Conservation (phyloP, 2,329 filamentous ascomycete species). For the Myriosclerotinia scirpicola region DNA sequence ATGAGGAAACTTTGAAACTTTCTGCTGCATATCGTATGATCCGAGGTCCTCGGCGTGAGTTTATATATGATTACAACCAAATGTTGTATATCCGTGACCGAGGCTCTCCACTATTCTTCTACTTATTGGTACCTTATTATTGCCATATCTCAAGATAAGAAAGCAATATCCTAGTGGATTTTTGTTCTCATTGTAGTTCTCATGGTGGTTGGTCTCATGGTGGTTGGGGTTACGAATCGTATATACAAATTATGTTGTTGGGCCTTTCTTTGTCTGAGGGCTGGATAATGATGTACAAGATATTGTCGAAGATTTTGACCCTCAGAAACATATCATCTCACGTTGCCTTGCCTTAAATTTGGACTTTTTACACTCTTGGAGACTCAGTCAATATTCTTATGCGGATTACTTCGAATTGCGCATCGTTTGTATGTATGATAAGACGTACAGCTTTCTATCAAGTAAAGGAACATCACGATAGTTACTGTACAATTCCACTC, state of each 20-base stretch:
- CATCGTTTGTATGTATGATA: too few species aligned
- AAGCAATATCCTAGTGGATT: not conserved
- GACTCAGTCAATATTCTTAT: too few species aligned
- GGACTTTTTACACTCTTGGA: too few species aligned
- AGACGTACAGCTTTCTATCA: too few species aligned
- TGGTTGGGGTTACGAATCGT: not conserved
- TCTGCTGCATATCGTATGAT: constrained; percentile 8
- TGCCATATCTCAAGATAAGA: not conserved
- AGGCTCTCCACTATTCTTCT: constrained; percentile 11
- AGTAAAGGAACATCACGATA: too few species aligned
- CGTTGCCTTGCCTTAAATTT: not conserved
- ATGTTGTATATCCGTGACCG: not conserved
- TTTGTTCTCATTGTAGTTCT: not conserved
- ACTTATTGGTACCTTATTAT: not conserved
- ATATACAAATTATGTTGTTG: not conserved
- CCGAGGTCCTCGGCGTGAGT: constrained; percentile 16
- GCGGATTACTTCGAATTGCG: too few species aligned
- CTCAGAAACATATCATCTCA: not conserved
- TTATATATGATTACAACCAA: constrained; percentile 1
- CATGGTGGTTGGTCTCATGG: not conserved
- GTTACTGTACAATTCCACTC: too few species aligned
- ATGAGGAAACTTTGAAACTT: not conserved
- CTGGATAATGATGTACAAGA: not conserved
- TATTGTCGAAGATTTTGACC: not conserved
- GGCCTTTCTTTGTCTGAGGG: not conserved